phyloP scores from a whole-genome alignment of 169 alveolate genomes.

The Cryptosporidium canis region DNA sequence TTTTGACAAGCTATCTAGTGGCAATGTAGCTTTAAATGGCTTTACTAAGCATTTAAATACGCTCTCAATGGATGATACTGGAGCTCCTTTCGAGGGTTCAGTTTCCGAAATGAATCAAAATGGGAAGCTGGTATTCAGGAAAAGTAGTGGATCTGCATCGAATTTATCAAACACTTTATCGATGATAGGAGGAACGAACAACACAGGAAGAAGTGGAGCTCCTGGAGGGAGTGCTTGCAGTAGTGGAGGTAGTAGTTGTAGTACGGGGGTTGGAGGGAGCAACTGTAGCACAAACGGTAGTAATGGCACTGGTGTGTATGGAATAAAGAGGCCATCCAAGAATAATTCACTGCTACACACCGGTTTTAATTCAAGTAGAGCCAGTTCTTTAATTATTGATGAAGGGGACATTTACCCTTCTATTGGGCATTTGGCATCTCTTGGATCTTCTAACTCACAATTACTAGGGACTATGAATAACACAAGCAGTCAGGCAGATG shows the following conservation, averaged over 20 bases:
- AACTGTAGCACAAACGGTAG: background rate
- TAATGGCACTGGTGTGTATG: background rate
- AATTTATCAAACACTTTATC: background rate
- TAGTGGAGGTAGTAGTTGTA: constrained; percentile 4
- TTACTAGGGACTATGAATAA: background rate
- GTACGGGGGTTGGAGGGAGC: constrained; percentile 12
- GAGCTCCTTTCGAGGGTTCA: background rate
- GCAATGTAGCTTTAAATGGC: background rate
- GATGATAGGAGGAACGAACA: background rate
- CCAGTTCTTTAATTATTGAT: background rate
- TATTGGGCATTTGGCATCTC: constrained; percentile 27
- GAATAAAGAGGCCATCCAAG: constrained; percentile 1
- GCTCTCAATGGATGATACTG: background rate
- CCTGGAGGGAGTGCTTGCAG: background rate
- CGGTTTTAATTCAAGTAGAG: background rate
- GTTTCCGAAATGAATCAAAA: constrained; percentile 8
- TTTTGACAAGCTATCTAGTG: constrained; percentile 3
- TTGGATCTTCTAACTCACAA: background rate
- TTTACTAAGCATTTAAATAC: background rate
- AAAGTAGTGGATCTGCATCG: constrained; percentile 1
- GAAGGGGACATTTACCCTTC: constrained; percentile 52
- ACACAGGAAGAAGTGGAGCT: background rate
- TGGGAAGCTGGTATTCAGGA: background rate
- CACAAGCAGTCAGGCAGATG: background rate
- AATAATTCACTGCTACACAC: background rate